phyloP scores from a whole-genome alignment of 2,329 filamentous ascomycete genomes.

The Pseudogymnoascus destructans region DNA sequence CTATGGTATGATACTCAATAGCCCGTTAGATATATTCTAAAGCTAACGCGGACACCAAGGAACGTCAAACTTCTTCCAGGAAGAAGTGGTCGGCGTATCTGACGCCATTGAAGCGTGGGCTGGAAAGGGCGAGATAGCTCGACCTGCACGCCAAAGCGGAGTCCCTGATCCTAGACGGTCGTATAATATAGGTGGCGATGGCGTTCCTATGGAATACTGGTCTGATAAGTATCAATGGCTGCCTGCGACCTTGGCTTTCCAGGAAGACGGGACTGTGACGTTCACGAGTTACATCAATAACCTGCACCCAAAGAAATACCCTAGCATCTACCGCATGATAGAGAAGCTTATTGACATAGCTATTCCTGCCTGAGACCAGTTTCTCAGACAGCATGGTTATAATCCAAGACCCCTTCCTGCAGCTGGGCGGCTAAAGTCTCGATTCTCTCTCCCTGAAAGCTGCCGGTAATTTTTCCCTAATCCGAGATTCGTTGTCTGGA shows the following conservation, averaged over 20 bases:
- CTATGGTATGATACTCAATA: slow-evolving; percentile 30
- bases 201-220: slow-evolving; percentile 15
- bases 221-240: slow-evolving; percentile 34
- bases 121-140: slow-evolving; percentile 21
- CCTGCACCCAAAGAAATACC: slow-evolving; percentile 29
- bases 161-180: not conserved
- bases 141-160: not conserved
- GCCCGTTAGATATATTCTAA: not conserved
- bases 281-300: slow-evolving; percentile 35
- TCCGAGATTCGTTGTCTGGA: not conserved
- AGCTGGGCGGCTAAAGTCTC: not conserved
- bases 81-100: slow-evolving; percentile 15
- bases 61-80: slow-evolving; percentile 11
- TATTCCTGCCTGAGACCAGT: slow-evolving; percentile 27
- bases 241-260: slow-evolving; percentile 29
- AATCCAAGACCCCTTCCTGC: not conserved
- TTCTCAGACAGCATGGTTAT: slow-evolving; percentile 14
- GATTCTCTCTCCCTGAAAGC: not conserved
- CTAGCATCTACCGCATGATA: slow-evolving; percentile 28
- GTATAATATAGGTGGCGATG: not conserved
- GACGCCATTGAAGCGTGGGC: slow-evolving; percentile 20
- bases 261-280: slow-evolving; percentile 16
- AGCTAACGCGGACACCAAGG: not conserved
- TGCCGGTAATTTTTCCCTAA: not conserved
- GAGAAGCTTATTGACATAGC: slow-evolving; percentile 26